Evolutionary conservation across 2,329 filamentous ascomycete genomes (phyloP), one percentile per base, ranked within the genome.

Genomic region (Aspergillus fijiensis): DNA sequence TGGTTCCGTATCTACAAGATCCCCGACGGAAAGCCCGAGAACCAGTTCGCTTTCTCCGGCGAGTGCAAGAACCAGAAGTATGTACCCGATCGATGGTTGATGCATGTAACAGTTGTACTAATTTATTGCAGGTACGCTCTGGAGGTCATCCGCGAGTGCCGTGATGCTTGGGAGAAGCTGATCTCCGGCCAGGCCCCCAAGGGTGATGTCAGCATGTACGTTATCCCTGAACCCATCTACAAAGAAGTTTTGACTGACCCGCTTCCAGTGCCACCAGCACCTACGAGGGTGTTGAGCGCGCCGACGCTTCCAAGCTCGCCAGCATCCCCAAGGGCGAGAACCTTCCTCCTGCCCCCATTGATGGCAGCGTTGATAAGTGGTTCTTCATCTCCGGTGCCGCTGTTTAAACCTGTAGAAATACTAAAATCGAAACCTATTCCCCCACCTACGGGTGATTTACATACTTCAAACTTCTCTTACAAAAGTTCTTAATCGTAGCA

Each of bases 1-100:
- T 99, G 95, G 95, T 99, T 99, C 92, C 92, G 95, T 80, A 99
- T 99, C 87, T 99, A 99, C 90, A 99, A 99, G 87, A 99, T 99
- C 82, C 95, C 95, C 77, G 95, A 99, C 77, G 95, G 95, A 85
- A 99, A 99, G 92, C 93, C 94, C 73, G 95, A 99, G 90, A 99
- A 99, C 88, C 95, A 98, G 84, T 99, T 99, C 77, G 95, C 95
- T 74, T 99, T 99, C 85, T 97, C 93, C 62, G 95, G 95, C 84
- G 95, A 99, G 86, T 98, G 94, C 91, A 99, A 99, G 90, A 99
- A 99, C 89, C 96, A 93, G 88, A 92, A 90, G 90, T 92, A 70
- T 67, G 85, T 57, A 45, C 10, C 33, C 33, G 1, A 4, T 35
- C 27, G 5, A 10, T 29, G 7, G 27, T 35, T 16, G 14, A 35